Percentiles rank a stretch among this genome's conserved stretches.
Evolutionary conservation across 1,284 basidiomycete genomes (phyloP).

Genomic region (Lignosus rhinocerotis): DNA sequence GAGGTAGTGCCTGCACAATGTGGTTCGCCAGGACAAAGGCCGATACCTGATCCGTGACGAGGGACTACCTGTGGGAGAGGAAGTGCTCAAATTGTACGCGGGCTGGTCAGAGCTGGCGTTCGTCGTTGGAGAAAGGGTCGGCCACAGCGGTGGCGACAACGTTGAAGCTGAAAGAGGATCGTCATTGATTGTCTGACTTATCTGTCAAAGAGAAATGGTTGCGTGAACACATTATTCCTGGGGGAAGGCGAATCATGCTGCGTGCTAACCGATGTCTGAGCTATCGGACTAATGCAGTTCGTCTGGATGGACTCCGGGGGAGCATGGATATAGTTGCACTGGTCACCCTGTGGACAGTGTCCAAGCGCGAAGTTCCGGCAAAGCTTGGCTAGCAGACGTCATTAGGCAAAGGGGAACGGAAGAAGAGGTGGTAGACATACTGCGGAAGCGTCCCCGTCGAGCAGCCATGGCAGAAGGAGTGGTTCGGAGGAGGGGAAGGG

Average conservation of each 20-base stretch:
- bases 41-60: constrained; percentile 24
- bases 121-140: constrained; percentile 15
- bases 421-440: constrained; percentile 19
- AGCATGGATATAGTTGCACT: constrained; percentile 34
- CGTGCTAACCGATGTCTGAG: constrained; percentile 14
- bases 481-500: constrained; percentile 15
- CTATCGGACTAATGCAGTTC: constrained; percentile 4
- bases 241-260: constrained; percentile 4
- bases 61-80: background rate
- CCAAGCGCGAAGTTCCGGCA: constrained; percentile 35
- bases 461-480: constrained; percentile 19
- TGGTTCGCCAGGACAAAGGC: constrained; percentile 38
- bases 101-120: constrained; percentile 14
- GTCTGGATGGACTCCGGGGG: constrained; percentile 16
- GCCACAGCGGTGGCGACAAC: constrained; percentile 14
- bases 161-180: constrained; percentile 5
- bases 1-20: constrained; percentile 44
- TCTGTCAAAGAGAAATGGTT: constrained; percentile 9
- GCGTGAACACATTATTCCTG: constrained; percentile 6
- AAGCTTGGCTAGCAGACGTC: constrained; percentile 28
- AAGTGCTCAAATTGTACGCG: constrained; percentile 11
- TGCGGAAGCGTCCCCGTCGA: constrained; percentile 22
- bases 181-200: constrained; percentile 7
- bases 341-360: constrained; percentile 33
- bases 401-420: background rate